These are phyloP conservation scores for Stenocarpella maydis DNA, from an alignment of 2,329 filamentous ascomycete species.

Conservation along the genomic window DNA sequence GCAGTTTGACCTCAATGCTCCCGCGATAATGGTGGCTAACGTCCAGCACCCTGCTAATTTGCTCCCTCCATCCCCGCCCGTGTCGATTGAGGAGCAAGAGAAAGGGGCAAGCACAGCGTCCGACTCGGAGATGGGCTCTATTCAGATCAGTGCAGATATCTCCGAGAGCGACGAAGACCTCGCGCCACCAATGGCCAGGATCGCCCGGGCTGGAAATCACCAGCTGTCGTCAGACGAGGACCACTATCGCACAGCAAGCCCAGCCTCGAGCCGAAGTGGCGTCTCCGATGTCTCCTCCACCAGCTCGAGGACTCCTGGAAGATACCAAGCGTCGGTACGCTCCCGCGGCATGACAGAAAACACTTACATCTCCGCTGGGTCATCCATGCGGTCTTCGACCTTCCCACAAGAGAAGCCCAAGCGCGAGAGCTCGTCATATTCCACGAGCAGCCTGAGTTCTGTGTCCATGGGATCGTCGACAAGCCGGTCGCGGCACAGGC, in stretches of 20 bases:
- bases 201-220: constrained; percentile 73
- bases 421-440: constrained; percentile 59
- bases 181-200: constrained; percentile 77
- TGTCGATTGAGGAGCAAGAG: constrained; percentile 78
- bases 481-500: constrained; percentile 52
- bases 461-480: constrained; percentile 58
- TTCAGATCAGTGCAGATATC: constrained; percentile 65
- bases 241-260: constrained; percentile 71
- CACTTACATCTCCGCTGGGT: constrained; percentile 74
- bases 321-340: constrained; percentile 58
- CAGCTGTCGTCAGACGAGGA: constrained; percentile 68
- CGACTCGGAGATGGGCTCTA: constrained; percentile 63
- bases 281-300: constrained; percentile 67
- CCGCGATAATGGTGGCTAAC: constrained; percentile 81
- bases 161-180: constrained; percentile 81
- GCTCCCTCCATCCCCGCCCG: constrained; percentile 82
- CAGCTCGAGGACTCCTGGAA: constrained; percentile 60
- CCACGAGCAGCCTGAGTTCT: constrained; percentile 60
- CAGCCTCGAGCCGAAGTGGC: constrained; percentile 68
- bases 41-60: constrained; percentile 85
- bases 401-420: constrained; percentile 30
- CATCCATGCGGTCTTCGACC: constrained; percentile 57
- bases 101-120: constrained; percentile 60
- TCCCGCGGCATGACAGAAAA: constrained; percentile 67
- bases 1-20: constrained; percentile 92